Evolutionary conservation across 495 filamentous ascomycete genomes (phyloP).

Genomic region (Parmelia sp.): DNA sequence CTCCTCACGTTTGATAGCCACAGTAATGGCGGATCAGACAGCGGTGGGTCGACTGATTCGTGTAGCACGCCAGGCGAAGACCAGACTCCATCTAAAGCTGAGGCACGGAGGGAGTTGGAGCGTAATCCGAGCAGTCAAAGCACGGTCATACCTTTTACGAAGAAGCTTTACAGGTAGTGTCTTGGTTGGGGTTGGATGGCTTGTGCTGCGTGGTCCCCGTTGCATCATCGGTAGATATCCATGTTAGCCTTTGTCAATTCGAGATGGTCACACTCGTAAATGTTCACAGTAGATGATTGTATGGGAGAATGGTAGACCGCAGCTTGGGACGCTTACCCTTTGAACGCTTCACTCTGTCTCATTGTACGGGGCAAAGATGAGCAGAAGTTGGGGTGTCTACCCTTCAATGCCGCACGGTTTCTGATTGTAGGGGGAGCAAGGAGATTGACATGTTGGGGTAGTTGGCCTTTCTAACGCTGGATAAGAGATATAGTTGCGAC

Average conservation of each 20-base stretch:
- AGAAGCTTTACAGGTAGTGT: background rate
- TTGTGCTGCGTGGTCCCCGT: background rate
- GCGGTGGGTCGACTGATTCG: background rate
- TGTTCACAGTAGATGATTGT: too few relatives aligned
- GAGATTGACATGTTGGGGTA: background rate
- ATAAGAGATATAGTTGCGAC: too few relatives aligned
- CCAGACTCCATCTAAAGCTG: background rate
- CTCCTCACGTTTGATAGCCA: background rate
- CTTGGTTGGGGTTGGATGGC: background rate
- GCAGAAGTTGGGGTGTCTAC: background rate
- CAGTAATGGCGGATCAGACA: background rate
- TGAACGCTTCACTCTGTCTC: background rate
- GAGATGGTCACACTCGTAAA: background rate
- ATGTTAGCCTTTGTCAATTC: background rate
- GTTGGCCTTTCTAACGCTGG: background rate
- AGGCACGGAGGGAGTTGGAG: background rate
- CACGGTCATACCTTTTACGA: background rate
- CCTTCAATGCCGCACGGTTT: too few relatives aligned
- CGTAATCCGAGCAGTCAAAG: background rate
- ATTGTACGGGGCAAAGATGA: background rate
- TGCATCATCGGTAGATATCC: background rate
- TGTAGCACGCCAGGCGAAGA: background rate
- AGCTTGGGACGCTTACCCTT: too few relatives aligned
- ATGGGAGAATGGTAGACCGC: too few relatives aligned
- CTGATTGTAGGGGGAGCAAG: too few relatives aligned